phyloP scores from a whole-genome alignment of 2,329 filamentous ascomycete species.

The Penicillium sp. region DNA sequence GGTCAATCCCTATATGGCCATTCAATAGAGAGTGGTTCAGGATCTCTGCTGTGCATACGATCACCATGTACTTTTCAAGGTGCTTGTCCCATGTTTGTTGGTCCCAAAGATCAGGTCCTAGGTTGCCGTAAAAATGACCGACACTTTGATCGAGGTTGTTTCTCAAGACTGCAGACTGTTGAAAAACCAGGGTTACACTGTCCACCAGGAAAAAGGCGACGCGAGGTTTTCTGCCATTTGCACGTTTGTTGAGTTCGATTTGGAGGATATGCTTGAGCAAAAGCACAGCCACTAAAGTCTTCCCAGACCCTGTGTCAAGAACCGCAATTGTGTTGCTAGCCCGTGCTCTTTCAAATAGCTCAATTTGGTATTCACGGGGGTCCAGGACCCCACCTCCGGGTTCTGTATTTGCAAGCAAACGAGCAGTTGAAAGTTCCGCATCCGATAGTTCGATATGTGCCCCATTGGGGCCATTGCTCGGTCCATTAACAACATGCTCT shows the following conservation, averaged over 20 bases:
- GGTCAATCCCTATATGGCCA: slow-evolving; percentile 73
- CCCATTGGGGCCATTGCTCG: slow-evolving; percentile 32
- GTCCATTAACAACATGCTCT: slow-evolving; percentile 43
- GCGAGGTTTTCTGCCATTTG: slow-evolving; percentile 56
- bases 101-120: slow-evolving; percentile 60
- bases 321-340: slow-evolving; percentile 85
- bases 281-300: slow-evolving; percentile 91
- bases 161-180: slow-evolving; percentile 79
- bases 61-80: slow-evolving; percentile 67
- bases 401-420: slow-evolving; percentile 53
- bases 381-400: slow-evolving; percentile 63
- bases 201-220: slow-evolving; percentile 87
- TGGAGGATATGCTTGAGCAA: slow-evolving; percentile 74
- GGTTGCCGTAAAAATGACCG: slow-evolving; percentile 69
- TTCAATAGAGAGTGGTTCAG: slow-evolving; percentile 74
- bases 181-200: slow-evolving; percentile 84
- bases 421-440: slow-evolving; percentile 53
- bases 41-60: slow-evolving; percentile 91
- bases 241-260: slow-evolving; percentile 70
- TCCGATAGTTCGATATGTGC: slow-evolving; percentile 20
- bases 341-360: slow-evolving; percentile 87
- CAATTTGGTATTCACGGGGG: slow-evolving; percentile 85
- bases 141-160: slow-evolving; percentile 77
- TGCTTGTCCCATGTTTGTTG: slow-evolving; percentile 58
- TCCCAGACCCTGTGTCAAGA: slow-evolving; percentile 85